These are phyloP conservation scores for Penicillium pancosmium DNA, from an alignment of 495 filamentous ascomycete genomes.

Conservation along the genomic window DNA sequence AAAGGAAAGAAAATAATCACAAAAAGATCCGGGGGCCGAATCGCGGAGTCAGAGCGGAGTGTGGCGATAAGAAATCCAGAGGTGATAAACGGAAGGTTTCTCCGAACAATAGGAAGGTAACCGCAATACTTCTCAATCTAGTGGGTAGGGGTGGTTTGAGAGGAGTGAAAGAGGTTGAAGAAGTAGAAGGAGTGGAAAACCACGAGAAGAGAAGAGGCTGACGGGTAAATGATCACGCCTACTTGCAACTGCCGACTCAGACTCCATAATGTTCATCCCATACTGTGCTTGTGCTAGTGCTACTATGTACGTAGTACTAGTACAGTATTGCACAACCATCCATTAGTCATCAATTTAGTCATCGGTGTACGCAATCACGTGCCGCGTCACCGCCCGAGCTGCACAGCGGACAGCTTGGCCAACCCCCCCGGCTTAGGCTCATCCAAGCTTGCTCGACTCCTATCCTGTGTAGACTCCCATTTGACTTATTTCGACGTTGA, in stretches of 20 bases:
- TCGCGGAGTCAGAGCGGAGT: slow-evolving; percentile 11
- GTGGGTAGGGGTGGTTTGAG: not conserved
- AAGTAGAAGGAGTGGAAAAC: not conserved
- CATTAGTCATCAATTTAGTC: not conserved
- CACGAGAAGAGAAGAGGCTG: not conserved
- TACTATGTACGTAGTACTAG: no score
- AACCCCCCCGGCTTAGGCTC: slow-evolving; percentile 23
- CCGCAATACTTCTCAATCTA: not conserved
- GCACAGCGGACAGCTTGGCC: slow-evolving; percentile 30
- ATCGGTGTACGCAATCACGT: slow-evolving; percentile 22
- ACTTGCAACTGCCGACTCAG: not conserved
- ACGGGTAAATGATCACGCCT: not conserved
- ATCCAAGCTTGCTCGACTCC: slow-evolving; percentile 20
- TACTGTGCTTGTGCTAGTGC: no score
- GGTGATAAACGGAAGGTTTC: slow-evolving; percentile 15
- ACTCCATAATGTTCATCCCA: not conserved
- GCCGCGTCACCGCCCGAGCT: slow-evolving; percentile 34
- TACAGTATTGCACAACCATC: not conserved
- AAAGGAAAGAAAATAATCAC: not conserved
- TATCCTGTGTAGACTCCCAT: slow-evolving; percentile 6
- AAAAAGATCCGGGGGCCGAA: not conserved
- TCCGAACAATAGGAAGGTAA: not conserved
- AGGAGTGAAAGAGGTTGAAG: not conserved
- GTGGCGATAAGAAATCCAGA: slow-evolving; percentile 25
- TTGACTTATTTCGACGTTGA: slow-evolving; percentile 14